phyloP scores from a whole-genome alignment of 495 filamentous ascomycete genomes.

The Penicillium macrosclerotiorum region DNA sequence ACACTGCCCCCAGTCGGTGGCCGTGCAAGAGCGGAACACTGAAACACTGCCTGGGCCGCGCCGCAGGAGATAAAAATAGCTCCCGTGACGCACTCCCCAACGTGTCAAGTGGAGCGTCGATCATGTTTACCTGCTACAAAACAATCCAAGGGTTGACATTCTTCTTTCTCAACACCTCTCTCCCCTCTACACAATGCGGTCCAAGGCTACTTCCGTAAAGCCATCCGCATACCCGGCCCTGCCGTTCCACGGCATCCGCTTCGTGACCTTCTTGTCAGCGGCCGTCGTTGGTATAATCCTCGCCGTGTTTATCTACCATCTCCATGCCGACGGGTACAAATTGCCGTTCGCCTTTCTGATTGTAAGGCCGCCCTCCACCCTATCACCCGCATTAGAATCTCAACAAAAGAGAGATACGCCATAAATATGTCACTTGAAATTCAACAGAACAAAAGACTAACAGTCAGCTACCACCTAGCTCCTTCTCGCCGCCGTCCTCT shows the following conservation, averaged over 20 bases:
- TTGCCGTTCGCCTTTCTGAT: slow-evolving; percentile 66
- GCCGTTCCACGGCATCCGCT: slow-evolving; percentile 57
- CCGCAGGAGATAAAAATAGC: slow-evolving; percentile 22
- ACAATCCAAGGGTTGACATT: not conserved
- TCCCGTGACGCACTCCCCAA: slow-evolving; percentile 20
- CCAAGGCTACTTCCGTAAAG: slow-evolving; percentile 35
- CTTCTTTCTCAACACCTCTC: not conserved
- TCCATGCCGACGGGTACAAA: slow-evolving; percentile 50
- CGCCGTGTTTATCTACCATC: slow-evolving; percentile 59
- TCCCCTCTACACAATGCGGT: slow-evolving; percentile 25
- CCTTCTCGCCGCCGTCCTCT: slow-evolving; percentile 52
- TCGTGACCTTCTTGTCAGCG: slow-evolving; percentile 49
- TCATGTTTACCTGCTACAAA: slow-evolving; percentile 8
- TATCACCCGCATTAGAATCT: not conserved
- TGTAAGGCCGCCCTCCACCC: slow-evolving; percentile 35
- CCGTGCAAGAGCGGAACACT: not conserved
- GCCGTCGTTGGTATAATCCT: slow-evolving; percentile 58
- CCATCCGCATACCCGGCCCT: slow-evolving; percentile 58
- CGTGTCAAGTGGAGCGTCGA: slow-evolving; percentile 29
- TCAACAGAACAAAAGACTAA: slow-evolving; percentile 4
- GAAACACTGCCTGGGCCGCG: not conserved
- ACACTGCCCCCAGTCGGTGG: not conserved
- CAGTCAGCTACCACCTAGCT: slow-evolving; percentile 40
- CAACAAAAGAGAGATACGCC: slow-evolving; percentile 1
- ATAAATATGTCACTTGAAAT: too few species aligned